These are phyloP conservation scores for Silene uniflora DNA, from an alignment of 148 eudicot species.

Conservation along the genomic window DNA sequence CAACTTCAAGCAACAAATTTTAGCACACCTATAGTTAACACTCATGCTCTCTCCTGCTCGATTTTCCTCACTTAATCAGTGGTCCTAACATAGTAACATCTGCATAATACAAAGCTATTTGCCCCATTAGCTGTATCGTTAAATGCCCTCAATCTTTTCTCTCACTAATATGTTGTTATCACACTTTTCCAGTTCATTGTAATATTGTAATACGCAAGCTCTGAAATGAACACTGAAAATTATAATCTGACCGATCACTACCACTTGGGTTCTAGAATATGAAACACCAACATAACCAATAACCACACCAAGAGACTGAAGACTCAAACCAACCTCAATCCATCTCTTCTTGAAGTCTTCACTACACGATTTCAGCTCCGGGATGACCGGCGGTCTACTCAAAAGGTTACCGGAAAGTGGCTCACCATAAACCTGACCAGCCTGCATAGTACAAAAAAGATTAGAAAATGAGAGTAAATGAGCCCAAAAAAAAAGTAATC, in stretches of 20 bases:
- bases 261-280: neutral
- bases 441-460: slow-evolving; percentile 45
- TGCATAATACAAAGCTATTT: neutral
- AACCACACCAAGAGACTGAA: neutral
- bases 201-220: neutral
- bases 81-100: neutral
- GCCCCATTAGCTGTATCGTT: neutral
- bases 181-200: neutral
- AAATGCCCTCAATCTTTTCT: neutral
- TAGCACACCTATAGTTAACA: neutral
- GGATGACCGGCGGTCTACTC: slow-evolving; percentile 67
- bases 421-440: slow-evolving; percentile 97
- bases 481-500: neutral
- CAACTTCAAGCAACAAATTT: slow-evolving; percentile 8
- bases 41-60: neutral
- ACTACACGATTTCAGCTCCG: slow-evolving; percentile 80
- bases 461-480: neutral
- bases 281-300: neutral
- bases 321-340: slow-evolving; percentile 74
- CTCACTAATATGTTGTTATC: neutral
- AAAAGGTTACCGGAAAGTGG: slow-evolving; percentile 77
- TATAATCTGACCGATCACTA: neutral
- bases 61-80: neutral
- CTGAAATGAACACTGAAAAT: neutral
- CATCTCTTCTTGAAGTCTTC: slow-evolving; percentile 90